Evolutionary conservation across 768 basidiomycete species (phyloP), one percentile per base, ranked within the genome.

Genomic region (Suillus americanus): DNA sequence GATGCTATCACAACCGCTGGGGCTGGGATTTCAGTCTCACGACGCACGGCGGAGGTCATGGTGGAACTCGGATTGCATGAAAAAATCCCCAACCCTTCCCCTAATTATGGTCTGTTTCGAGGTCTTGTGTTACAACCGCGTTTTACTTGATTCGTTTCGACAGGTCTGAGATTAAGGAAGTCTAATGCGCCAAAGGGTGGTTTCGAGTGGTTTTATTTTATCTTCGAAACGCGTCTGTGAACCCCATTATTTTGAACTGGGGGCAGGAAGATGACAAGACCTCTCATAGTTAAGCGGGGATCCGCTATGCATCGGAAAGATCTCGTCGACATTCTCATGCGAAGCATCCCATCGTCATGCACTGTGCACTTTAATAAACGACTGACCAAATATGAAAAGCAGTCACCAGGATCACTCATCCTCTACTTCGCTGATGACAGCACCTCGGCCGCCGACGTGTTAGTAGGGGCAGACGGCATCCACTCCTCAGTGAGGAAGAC

Each of bases 401-500:
- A 56, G 10, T 37, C 37, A 51, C 50, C 41, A 28, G 51, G 51
- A 20, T 43, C 64, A 4, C 56, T 77, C 35, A 30, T 50, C 8
- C 57, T 78, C 33, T 51, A 65, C 5, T 78, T 78, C 67, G 41
- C 60, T 38, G 78, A 83, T 65, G 78, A 75, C 28, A 74, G 74
- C 28, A 73, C 65, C 18, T 71, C 73, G 9, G 70, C 65, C 50
- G 77, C 80, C 33, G 79, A 83, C 64, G 63, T 83, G 20, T 73
- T 82, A 10, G 68, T 81, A 50, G 81, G 79, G 8, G 79, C 78
- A 55, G 80, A 82, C 64, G 81, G 81, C 14, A 77, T 82, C 35
- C 65, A 62, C 28, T 67, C 66, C 8, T 35, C 66, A 16, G 62
- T 66, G 23, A 67, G 70, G n/a, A 63, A 60, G 16, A 54, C 57